A percentile compares a stretch with the other conserved stretches of the same genome.
Evolutionary conservation across 176 grass and related monocot species (phyloP).

Genomic region (Eleusine coracana): DNA sequence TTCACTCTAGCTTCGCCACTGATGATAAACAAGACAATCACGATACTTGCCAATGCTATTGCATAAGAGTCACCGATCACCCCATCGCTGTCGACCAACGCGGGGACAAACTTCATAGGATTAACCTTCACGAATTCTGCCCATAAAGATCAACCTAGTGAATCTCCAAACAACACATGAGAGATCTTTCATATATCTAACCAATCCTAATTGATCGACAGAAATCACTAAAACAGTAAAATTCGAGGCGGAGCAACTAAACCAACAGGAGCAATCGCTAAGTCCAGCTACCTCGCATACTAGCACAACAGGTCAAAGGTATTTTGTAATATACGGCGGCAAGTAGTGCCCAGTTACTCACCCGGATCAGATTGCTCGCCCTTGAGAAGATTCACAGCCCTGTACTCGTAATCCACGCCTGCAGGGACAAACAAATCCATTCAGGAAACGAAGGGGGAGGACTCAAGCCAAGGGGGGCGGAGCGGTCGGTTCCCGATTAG

Average conservation of each 20-base stretch:
- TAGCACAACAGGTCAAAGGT: background rate
- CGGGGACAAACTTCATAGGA: conserved; percentile 59
- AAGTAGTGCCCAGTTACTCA: background rate
- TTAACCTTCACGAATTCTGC: conserved; percentile 60
- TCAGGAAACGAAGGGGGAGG: background rate
- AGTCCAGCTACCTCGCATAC: background rate
- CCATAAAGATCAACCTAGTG: conserved; percentile 1
- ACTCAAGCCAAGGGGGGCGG: background rate
- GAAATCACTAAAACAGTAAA: background rate
- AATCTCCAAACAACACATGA: background rate
- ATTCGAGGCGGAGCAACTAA: background rate
- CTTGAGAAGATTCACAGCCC: conserved; percentile 51
- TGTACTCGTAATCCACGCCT: conserved; percentile 59
- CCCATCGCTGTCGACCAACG: background rate
- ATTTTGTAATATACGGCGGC: background rate
- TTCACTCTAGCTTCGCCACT: too few relatives aligned
- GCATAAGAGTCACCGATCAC: conserved; percentile 51
- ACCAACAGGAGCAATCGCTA: background rate
- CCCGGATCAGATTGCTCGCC: conserved; percentile 64
- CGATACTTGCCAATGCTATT: conserved; percentile 44
- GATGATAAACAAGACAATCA: background rate
- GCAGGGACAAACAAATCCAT: background rate
- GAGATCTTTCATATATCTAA: background rate
- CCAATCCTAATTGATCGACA: background rate
- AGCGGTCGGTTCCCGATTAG: background rate